Evolutionary conservation across 1,284 basidiomycete genomes (phyloP).

Genomic region (Wolfiporia cocos): DNA sequence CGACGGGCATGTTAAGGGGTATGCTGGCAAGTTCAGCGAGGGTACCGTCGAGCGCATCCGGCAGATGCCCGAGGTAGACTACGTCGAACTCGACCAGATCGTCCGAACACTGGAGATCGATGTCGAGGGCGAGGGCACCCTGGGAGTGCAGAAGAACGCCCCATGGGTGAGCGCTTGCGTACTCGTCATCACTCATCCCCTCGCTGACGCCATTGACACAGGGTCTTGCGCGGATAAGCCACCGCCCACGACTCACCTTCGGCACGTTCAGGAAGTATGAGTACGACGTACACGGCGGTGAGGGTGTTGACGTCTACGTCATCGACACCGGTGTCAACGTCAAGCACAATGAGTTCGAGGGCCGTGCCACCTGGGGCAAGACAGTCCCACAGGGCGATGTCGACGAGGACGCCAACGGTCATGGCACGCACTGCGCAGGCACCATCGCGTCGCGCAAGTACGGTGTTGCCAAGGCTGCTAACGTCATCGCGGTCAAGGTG

Average conservation of each 20-base stretch:
- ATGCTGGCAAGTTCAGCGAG: constrained; percentile 81
- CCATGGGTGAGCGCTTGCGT: constrained; percentile 74
- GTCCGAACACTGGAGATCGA: constrained; percentile 73
- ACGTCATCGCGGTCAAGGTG: constrained; percentile 96
- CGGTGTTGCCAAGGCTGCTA: constrained; percentile 93
- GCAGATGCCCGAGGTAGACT: constrained; percentile 85
- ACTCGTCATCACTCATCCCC: neutral
- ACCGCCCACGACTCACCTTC: constrained; percentile 75
- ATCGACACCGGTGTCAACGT: constrained; percentile 89
- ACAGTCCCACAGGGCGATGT: constrained; percentile 48
- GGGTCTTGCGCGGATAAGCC: constrained; percentile 95
- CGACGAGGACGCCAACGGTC: constrained; percentile 34
- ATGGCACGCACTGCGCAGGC: constrained; percentile 37
- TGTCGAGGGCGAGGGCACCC: constrained; percentile 75
- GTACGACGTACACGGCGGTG: constrained; percentile 72
- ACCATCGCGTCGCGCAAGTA: constrained; percentile 45
- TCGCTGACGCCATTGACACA: constrained; percentile 21
- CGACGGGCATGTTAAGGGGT: constrained; percentile 69
- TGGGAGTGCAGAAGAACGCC: constrained; percentile 64
- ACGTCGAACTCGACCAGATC: constrained; percentile 90
- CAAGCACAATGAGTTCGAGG: constrained; percentile 80
- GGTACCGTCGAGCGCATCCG: constrained; percentile 78
- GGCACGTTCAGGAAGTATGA: constrained; percentile 86
- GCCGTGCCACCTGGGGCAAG: constrained; percentile 33
- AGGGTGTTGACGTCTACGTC: constrained; percentile 74